Conservation (phyloP, 2,329 filamentous ascomycete genomes). For the Exophiala phaeomuriformis region DNA sequence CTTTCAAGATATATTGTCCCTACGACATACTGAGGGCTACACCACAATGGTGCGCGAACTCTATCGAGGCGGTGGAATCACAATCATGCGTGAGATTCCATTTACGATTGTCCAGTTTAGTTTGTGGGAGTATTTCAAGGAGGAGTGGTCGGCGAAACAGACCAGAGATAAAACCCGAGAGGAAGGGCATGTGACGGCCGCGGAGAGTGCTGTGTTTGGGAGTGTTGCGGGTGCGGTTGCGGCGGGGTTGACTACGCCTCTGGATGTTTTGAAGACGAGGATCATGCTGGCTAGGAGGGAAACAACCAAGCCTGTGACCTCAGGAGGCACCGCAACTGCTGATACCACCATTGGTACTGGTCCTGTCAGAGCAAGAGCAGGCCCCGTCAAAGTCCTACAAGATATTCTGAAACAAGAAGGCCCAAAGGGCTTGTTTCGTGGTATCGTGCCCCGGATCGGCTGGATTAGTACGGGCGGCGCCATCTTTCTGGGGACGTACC, state of each 20-base stretch:
- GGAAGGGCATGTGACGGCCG: conserved; percentile 54
- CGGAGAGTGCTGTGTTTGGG: conserved; percentile 78
- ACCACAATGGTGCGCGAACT: conserved; percentile 65
- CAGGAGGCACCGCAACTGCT: neutral
- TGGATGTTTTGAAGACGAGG: conserved; percentile 94
- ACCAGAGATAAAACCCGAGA: conserved; percentile 46
- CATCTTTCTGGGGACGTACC: conserved; percentile 89
- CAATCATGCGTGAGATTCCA: conserved; percentile 89
- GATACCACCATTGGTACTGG: neutral
- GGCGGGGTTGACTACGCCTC: conserved; percentile 79
- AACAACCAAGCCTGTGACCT: conserved; percentile 35
- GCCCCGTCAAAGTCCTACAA: conserved; percentile 48
- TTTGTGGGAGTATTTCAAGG: conserved; percentile 89
- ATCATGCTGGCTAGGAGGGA: conserved; percentile 79
- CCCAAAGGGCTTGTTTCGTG: conserved; percentile 40
- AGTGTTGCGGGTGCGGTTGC: conserved; percentile 76
- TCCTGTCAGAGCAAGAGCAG: conserved; percentile 22
- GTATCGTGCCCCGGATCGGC: conserved; percentile 69
- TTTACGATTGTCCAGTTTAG: conserved; percentile 98
- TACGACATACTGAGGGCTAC: conserved; percentile 30
- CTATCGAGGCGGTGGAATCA: conserved; percentile 87
- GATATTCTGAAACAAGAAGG: conserved; percentile 52
- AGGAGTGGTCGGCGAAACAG: conserved; percentile 36
- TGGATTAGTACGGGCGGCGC: conserved; percentile 95
- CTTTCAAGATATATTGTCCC: conserved; percentile 60